These are phyloP conservation scores for Candida xiaguanensis DNA, from an alignment of 805 yeast genomes.

Conservation along the genomic window DNA sequence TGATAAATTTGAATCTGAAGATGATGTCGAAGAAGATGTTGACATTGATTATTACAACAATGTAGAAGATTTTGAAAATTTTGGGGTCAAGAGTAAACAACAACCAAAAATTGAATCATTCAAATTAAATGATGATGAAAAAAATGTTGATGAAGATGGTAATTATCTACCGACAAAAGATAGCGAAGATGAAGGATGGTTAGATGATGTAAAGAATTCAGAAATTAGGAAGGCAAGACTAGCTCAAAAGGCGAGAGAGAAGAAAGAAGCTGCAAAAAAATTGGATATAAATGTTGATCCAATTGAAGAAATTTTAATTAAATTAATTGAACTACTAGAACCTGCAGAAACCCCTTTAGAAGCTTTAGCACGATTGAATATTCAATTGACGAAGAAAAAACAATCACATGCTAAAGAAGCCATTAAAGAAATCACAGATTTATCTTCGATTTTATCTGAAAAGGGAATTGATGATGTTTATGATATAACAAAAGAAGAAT, in stretches of 20 bases:
- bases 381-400: slow-evolving; percentile 15
- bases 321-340: slow-evolving; percentile 43
- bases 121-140: slow-evolving; percentile 58
- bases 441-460: slow-evolving; percentile 41
- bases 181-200: slow-evolving; percentile 21
- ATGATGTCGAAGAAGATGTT: slow-evolving; percentile 15
- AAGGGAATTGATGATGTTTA: slow-evolving; percentile 45
- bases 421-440: slow-evolving; percentile 43
- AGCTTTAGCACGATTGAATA: slow-evolving; percentile 42
- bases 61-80: slow-evolving; percentile 19
- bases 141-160: slow-evolving; percentile 59
- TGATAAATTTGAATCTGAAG: slow-evolving; percentile 18
- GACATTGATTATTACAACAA: slow-evolving; percentile 26
- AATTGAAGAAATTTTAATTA: slow-evolving; percentile 15
- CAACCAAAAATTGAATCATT: slow-evolving; percentile 59
- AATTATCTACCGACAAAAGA: slow-evolving; percentile 42
- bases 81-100: slow-evolving; percentile 10
- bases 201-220: slow-evolving; percentile 11
- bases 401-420: slow-evolving; percentile 13
- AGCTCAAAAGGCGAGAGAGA: slow-evolving; percentile 40
- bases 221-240: slow-evolving; percentile 36
- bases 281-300: slow-evolving; percentile 13
- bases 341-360: slow-evolving; percentile 62
- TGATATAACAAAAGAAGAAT: slow-evolving; percentile 54
- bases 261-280: slow-evolving; percentile 12